phyloP scores from a whole-genome alignment of 352 stramenopile genomes.

The Phytopythium mirpurense region DNA sequence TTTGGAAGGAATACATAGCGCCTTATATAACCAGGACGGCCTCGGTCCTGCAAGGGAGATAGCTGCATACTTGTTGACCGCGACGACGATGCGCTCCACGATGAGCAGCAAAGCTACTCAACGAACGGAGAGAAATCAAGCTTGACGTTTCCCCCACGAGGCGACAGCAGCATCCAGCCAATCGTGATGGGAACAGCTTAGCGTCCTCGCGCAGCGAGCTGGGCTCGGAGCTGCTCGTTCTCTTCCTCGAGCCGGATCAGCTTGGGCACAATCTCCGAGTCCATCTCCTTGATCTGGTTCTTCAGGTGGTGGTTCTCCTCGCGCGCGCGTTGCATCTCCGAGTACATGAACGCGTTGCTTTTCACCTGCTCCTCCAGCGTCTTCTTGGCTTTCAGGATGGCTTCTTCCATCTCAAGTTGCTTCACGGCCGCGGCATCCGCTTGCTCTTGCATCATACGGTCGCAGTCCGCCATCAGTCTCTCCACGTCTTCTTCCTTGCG shows the following conservation, averaged over 20 bases:
- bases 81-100: too few species aligned
- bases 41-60: not conserved
- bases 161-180: too few species aligned
- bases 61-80: not conserved
- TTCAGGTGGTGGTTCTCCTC: conserved; percentile 84
- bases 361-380: conserved; percentile 82
- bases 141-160: too few species aligned
- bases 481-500: conserved; percentile 80
- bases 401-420: conserved; percentile 82
- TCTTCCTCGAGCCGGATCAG: conserved; percentile 81
- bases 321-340: conserved; percentile 73
- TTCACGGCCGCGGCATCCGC: conserved; percentile 69
- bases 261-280: conserved; percentile 79
- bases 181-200: not conserved
- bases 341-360: conserved; percentile 80
- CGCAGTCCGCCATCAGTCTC: conserved; percentile 78
- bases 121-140: too few species aligned
- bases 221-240: conserved; percentile 59
- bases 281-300: conserved; percentile 85
- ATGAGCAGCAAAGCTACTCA: too few species aligned
- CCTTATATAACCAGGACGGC: not conserved
- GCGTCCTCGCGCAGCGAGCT: conserved; percentile 10
- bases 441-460: conserved; percentile 83
- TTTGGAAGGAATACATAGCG: not conserved
- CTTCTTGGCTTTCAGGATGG: conserved; percentile 76